Evolutionary conservation across 352 stramenopile genomes (phyloP), one percentile per base, ranked within the genome.

Genomic region (Phytophthora europaea): DNA sequence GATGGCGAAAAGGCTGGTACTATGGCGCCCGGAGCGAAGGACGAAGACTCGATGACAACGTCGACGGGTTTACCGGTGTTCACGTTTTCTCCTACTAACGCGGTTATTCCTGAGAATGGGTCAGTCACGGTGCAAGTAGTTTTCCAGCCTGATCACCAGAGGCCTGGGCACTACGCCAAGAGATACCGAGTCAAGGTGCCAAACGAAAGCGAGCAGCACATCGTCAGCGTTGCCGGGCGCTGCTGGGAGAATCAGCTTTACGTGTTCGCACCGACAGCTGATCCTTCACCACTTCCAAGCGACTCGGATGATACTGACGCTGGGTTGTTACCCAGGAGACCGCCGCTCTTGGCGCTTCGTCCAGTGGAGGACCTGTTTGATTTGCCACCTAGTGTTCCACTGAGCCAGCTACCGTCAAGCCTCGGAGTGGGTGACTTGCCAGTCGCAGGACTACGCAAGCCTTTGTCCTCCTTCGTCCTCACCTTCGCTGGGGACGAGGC

Each of bases 181-280:
- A 64, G 78, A 34, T 93, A 82, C 38, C 80, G 82, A 7, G 83
- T 97, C 40, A 75, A 90, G 53, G 88, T 95, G 2, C 87, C 90
- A 0, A 94, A 94, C 62, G 85, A 94, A 55, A 86, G 74, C 5
- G 88, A 97, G 52, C 77, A 82, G 2, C 83, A 95, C 62, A 22
- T 93, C 5, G 38, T 94, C 2, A 70, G 59, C 16, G 31, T 90
- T 8, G 75, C 80, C n/a, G 87, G 86, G 2, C 80, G 86, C 0
- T 94, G 88, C 67, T 94, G 88, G 85, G 88, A 94, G 61, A 88
- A 91, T 40, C 88, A 97, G 45, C 59, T 95, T 3, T 95, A 93
- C 63, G 76, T 93, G 7, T 87, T 85, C 38, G 79, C 76, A 18
- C 84, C 77, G 2, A 60, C n/a, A 20, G 59, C 55, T 10, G 52